These are phyloP conservation scores for Dioscorea zingiberensis DNA, from an alignment of 106 monocot species.

Conservation along the genomic window DNA sequence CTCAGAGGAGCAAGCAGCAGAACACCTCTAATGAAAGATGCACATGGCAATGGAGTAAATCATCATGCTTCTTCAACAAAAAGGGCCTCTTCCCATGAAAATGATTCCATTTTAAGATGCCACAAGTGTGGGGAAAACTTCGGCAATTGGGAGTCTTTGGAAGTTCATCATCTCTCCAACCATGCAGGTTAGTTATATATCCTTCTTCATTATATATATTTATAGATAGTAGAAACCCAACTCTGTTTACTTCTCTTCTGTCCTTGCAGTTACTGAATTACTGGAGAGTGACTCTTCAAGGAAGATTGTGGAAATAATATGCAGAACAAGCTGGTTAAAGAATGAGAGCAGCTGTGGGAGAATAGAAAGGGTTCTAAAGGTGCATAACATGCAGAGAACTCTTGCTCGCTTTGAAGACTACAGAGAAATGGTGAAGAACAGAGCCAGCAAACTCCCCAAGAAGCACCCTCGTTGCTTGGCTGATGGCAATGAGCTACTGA, in stretches of 20 bases:
- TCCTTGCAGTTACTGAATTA: slow-evolving; percentile 68
- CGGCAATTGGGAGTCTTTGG: slow-evolving; percentile 61
- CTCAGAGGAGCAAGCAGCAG: slow-evolving; percentile 2
- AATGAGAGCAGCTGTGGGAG: slow-evolving; percentile 53
- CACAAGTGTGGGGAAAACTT: slow-evolving; percentile 84
- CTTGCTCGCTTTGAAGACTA: slow-evolving; percentile 82
- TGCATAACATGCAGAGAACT: slow-evolving; percentile 89
- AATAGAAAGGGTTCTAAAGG: slow-evolving; percentile 84
- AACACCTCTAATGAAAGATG: no score
- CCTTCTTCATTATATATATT: neutral
- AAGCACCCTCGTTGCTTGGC: slow-evolving; percentile 96
- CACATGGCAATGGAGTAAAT: no score
- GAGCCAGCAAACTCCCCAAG: slow-evolving; percentile 79
- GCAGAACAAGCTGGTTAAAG: slow-evolving; percentile 74
- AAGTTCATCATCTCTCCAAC: slow-evolving; percentile 84
- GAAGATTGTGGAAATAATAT: slow-evolving; percentile 96
- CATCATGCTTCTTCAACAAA: no score
- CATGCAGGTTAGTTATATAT: slow-evolving; percentile 61
- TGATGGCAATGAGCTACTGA: slow-evolving; percentile 85
- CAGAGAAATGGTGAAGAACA: slow-evolving; percentile 65
- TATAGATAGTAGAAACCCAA: neutral
- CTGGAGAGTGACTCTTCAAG: slow-evolving; percentile 86
- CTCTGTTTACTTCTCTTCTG: neutral
- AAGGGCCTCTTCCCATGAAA: slow-evolving; percentile 20
- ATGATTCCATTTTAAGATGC: slow-evolving; percentile 27